Base-by-base conservation (phyloP, 2,329 filamentous ascomycete genomes). In the Sporothrix euskadiensis region DNA sequence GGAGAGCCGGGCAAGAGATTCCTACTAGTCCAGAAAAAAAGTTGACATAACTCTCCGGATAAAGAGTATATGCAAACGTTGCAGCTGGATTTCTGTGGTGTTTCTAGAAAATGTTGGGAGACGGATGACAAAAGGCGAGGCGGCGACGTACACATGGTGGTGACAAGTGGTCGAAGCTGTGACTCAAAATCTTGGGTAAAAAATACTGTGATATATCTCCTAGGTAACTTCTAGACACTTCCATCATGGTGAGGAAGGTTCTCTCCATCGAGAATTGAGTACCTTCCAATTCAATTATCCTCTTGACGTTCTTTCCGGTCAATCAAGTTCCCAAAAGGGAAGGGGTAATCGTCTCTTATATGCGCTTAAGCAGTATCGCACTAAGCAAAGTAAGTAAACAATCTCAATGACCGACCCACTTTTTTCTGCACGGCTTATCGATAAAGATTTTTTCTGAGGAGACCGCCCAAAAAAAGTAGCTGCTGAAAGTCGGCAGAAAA, bases 401-500 rank as follows among this genome's bases (percentile, higher is more conserved):
- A n/a, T 56, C 7, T n/a, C 7, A 14, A 12, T 10, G 1, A 14
- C 4, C 8, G 32, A 3, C 16, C 39, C 56, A 61, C 69, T 26
- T 14, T 71, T 52, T 54, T 30, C 44, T 39, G 66, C 9, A 41
- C n/a, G 49, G 30, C 49, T 69, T 71, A 71, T 71, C 70, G 70
- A 71, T 71, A 65, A 65, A 10, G 16, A 49, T 41, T 56, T 71
- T 56, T 65, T 59, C 44, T n/a, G 35, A 39, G 57, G 32, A 65
- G 30, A 71, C 70, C 70, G 70, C 70, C 70, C 30, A 71, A 71
- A 71, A 71, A 71, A 63, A 49, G 44, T 26, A 52, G 14, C 14
- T n/a, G n/a, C 57, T 54, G 10, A 59, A 70, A 52, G 32, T 12
- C 70, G 70, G 70, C 70, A 71, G 70, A 71, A 71, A 71, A 65